These are phyloP conservation scores for Hsuehochloa calcarea DNA, from an alignment of 176 grass and related monocot species.

Conservation along the genomic window DNA sequence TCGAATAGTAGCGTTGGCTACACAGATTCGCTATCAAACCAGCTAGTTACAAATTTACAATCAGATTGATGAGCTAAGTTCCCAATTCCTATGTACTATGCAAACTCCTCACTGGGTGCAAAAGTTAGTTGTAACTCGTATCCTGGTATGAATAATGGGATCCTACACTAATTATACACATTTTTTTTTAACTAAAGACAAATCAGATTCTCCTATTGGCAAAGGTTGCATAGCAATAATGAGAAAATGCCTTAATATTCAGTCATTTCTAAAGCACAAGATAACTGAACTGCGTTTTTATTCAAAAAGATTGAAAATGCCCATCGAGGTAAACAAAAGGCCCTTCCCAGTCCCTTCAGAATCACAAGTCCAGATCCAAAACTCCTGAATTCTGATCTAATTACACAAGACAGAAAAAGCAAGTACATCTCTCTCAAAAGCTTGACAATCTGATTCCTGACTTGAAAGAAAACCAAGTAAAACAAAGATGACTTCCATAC, in stretches of 20 bases:
- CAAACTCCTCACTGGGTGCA: not conserved
- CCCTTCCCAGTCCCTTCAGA: not conserved
- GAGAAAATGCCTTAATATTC: not conserved
- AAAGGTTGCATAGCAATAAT: not conserved
- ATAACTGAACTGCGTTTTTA: not conserved
- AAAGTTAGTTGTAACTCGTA: not conserved
- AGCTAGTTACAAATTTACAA: not conserved
- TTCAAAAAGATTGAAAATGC: not conserved
- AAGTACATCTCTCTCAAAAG: too few relatives aligned
- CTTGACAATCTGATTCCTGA: not conserved
- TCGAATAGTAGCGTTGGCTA: not conserved
- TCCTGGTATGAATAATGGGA: not conserved
- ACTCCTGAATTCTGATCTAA: not conserved
- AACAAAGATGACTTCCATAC: not conserved
- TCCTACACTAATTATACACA: not conserved
- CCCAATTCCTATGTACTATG: not conserved
- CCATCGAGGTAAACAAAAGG: not conserved
- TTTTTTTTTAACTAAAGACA: not conserved
- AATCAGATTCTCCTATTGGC: not conserved
- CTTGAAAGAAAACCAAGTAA: not conserved
- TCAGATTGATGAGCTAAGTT: not conserved
- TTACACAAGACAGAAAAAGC: not conserved
- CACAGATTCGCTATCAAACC: not conserved
- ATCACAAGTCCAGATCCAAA: not conserved
- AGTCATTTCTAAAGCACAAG: not conserved